Base-by-base conservation (phyloP, 805 yeast species). In the Wickerhamomyces canadensis region DNA sequence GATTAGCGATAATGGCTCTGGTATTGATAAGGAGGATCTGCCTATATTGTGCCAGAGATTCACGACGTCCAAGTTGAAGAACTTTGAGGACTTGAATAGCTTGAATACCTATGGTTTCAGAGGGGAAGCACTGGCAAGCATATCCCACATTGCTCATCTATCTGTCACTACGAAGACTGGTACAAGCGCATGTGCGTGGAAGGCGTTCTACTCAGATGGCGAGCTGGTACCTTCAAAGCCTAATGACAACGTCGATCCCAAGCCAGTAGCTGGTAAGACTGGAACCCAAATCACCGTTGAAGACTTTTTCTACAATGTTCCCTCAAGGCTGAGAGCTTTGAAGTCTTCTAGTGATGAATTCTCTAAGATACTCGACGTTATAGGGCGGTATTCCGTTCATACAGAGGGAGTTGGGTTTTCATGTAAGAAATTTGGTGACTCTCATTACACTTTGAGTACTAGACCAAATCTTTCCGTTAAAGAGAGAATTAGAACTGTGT, bases 41-140 rank as follows among this genome's bases (percentile, higher is more conserved):
- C 70, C 76, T 0, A 67, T 93, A 5, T 68, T 93, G n/a, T 93
- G 98, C 56, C 84, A 85, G 54, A 64, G 98, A 19, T 91, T 88
- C 61, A 85, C 98, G 17, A 93, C 98, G 0, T 88, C 97, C 0
- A 93, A 93, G 58, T 61, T 93, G 18, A 43, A 60, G 1, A 68
- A 62, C 8, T 91, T 84, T 55, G 91, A 84, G 35, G 98, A 93
- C 56, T 68, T 93, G 40, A 64, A 66, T 34, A 57, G 69, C 4
- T 74, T 93, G 18, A 64, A 73, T 17, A 89, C 98, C 0, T 87
- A 87, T 57, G 98, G 98, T 5, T 93, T 93, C 57, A 70, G 98
- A 38, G 98, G 98, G 13, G 98, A 93, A 59, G 98, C 98, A 0
- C 65, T 93, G 34, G 96, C 98, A 2, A 80, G 93, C 54, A 89